phyloP scores from a whole-genome alignment of 208 protist species.

The Acanthamoeba healyi region DNA sequence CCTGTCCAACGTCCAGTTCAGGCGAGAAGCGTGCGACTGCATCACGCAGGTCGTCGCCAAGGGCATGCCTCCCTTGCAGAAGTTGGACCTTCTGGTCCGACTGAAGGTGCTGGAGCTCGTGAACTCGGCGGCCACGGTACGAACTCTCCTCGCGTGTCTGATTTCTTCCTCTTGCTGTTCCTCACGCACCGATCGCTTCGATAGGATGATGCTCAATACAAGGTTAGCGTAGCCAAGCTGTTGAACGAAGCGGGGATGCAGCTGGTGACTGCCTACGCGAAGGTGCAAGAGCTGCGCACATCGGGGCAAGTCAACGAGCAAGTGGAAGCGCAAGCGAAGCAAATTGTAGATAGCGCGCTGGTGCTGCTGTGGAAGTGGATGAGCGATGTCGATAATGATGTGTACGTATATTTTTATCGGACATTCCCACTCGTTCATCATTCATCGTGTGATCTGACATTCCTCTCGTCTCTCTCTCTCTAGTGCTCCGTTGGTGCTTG shows the following conservation, averaged over 20 bases:
- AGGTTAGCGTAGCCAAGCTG: conserved; percentile 48
- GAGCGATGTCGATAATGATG: conserved; percentile 56
- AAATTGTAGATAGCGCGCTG: conserved; percentile 71
- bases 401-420: too few relatives aligned
- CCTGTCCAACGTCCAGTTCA: conserved; percentile 46
- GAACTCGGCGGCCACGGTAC: conserved; percentile 25
- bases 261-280: conserved; percentile 50
- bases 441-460: background rate
- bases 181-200: background rate
- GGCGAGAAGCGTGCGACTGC: conserved; percentile 80
- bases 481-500: conserved; percentile 17
- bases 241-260: conserved; percentile 37
- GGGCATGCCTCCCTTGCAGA: conserved; percentile 70
- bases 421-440: background rate
- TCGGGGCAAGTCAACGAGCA: conserved; percentile 34
- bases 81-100: conserved; percentile 54
- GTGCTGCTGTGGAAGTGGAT: conserved; percentile 70
- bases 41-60: conserved; percentile 76
- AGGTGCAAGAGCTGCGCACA: conserved; percentile 67
- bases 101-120: conserved; percentile 61
- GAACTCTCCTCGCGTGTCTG: background rate
- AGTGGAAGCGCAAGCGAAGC: conserved; percentile 48
- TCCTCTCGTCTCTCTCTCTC: background rate
- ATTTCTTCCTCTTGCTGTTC: background rate
- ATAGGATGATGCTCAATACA: conserved; percentile 31